These are phyloP conservation scores for Hura crepitans DNA, from an alignment of 441 rosid genomes.

Conservation along the genomic window DNA sequence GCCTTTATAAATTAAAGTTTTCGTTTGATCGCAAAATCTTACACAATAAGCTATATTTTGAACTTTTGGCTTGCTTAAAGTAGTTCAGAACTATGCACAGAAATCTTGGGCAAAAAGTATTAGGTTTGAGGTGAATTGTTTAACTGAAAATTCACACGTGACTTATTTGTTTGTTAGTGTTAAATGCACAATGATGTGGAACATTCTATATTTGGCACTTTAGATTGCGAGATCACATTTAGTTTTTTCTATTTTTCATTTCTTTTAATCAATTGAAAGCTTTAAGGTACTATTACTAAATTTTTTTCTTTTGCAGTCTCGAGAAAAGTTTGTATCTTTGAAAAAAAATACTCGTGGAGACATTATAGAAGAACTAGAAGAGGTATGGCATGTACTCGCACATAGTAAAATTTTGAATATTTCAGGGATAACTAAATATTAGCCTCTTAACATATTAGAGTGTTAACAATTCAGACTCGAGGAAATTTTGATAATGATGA, in stretches of 20 bases:
- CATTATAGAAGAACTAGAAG: constrained; percentile 78
- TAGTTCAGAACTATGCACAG: not conserved
- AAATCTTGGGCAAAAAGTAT: not conserved
- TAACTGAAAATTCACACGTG: not conserved
- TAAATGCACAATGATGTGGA: not conserved
- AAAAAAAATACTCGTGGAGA: constrained; percentile 78
- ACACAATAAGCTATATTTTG: not conserved
- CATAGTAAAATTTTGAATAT: not conserved
- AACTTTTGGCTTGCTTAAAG: not conserved
- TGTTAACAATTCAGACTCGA: no score
- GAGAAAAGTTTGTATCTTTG: constrained; percentile 80
- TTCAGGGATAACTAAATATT: no score
- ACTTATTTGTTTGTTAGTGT: not conserved
- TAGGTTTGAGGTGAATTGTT: not conserved
- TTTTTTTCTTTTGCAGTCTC: constrained; percentile 49
- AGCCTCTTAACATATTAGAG: no score
- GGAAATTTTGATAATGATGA: no score
- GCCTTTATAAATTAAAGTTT: not conserved
- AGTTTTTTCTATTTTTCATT: not conserved
- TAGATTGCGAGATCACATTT: not conserved
- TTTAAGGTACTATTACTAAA: constrained; percentile 2
- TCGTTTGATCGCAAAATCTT: not conserved
- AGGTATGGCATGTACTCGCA: constrained; percentile 44
- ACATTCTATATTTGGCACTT: not conserved
- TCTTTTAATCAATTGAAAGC: constrained; percentile 5